Evolutionary conservation across 208 protist genomes (phyloP).

Genomic region (Leishmania arabica): DNA sequence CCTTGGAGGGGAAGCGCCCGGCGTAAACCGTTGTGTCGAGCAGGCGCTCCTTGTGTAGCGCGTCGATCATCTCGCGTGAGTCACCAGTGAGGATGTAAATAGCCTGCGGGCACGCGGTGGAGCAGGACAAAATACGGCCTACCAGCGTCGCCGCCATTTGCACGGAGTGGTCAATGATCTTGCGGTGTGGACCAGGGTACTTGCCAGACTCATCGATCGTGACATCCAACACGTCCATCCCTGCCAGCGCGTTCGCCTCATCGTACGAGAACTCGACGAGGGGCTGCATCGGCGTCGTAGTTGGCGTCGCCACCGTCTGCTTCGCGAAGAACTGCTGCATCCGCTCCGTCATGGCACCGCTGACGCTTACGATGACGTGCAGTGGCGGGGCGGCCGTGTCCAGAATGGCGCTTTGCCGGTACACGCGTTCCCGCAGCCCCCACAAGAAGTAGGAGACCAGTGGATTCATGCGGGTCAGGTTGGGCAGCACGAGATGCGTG

Average conservation of each 20-base stretch:
- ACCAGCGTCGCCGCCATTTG: slow-evolving; percentile 56
- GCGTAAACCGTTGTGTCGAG: slow-evolving; percentile 60
- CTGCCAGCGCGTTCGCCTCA: slow-evolving; percentile 72
- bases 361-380: slow-evolving; percentile 46
- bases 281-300: slow-evolving; percentile 11
- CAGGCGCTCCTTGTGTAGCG: slow-evolving; percentile 46
- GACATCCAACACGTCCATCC: slow-evolving; percentile 75
- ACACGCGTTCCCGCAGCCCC: slow-evolving; percentile 66
- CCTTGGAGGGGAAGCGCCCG: slow-evolving; percentile 44
- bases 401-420: slow-evolving; percentile 48
- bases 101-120: slow-evolving; percentile 39
- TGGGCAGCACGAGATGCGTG: slow-evolving; percentile 85
- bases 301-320: slow-evolving; percentile 37
- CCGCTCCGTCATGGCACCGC: slow-evolving; percentile 34
- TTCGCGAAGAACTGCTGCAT: slow-evolving; percentile 49
- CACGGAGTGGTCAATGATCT: slow-evolving; percentile 61
- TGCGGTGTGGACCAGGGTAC: slow-evolving; percentile 59
- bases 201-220: slow-evolving; percentile 57
- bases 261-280: slow-evolving; percentile 70
- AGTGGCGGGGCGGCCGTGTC: slow-evolving; percentile 38
- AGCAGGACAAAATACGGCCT: slow-evolving; percentile 33
- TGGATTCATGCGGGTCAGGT: slow-evolving; percentile 55
- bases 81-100: slow-evolving; percentile 81
- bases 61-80: slow-evolving; percentile 52
- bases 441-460: slow-evolving; percentile 69